phyloP scores from a whole-genome alignment of 306 rosid species.

The Cucumis hystrix region DNA sequence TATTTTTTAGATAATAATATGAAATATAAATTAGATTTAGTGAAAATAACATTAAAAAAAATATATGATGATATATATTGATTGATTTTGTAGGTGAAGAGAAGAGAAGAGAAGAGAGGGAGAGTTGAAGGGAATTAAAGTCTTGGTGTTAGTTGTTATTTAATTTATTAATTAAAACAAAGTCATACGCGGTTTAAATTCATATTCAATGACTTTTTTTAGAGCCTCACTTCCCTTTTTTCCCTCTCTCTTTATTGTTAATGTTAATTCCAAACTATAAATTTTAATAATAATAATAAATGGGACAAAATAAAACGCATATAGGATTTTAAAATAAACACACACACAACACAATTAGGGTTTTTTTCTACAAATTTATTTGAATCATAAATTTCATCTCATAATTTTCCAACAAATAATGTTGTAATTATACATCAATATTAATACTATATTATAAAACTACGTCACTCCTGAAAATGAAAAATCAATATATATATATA shows the following conservation, averaged over 20 bases:
- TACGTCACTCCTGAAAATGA: too few relatives aligned
- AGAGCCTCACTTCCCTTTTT: background rate
- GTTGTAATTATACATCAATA: background rate
- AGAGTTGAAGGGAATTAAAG: background rate
- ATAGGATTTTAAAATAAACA: too few relatives aligned
- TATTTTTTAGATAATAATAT: too few relatives aligned
- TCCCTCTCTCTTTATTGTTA: too few relatives aligned
- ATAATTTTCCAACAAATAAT: background rate
- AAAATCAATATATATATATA: background rate
- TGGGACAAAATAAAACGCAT: too few relatives aligned
- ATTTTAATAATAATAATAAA: too few relatives aligned
- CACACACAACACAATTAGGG: too few relatives aligned
- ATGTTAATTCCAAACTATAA: too few relatives aligned
- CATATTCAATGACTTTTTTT: background rate
- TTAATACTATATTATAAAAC: too few relatives aligned
- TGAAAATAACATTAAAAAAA: background rate
- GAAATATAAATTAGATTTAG: background rate
- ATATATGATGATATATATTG: too few relatives aligned
- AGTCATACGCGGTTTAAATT: slow-evolving; percentile 4
- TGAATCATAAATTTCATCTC: background rate
- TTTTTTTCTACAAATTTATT: too few relatives aligned
- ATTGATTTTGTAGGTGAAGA: background rate
- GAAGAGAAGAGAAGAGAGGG: too few relatives aligned
- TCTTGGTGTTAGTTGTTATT: background rate
- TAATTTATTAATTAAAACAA: background rate